Evolutionary conservation across 441 rosid genomes (phyloP).

Genomic region (Populus tomentosa): DNA sequence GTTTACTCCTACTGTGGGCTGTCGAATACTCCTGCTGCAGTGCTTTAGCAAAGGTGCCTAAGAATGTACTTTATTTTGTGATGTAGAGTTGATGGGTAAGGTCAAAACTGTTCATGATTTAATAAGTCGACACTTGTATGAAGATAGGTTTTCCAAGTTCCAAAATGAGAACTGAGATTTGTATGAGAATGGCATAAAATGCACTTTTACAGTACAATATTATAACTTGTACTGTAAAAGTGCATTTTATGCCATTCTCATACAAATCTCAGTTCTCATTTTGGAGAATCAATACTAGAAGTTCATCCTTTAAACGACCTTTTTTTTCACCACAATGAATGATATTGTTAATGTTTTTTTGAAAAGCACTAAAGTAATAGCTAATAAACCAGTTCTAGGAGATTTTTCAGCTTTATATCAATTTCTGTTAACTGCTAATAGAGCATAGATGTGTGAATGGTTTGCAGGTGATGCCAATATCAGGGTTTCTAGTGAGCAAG

Average conservation of each 20-base stretch:
- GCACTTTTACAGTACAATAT: neutral
- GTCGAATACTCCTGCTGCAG: no score
- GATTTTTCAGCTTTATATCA: neutral
- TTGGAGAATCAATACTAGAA: no score
- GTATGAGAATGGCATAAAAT: neutral
- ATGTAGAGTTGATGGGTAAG: neutral
- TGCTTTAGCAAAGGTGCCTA: neutral
- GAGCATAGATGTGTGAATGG: neutral
- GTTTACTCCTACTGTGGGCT: no score
- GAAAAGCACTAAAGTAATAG: neutral
- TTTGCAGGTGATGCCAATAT: conserved; percentile 81
- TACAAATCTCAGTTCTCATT: no score
- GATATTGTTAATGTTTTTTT: neutral
- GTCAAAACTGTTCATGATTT: neutral
- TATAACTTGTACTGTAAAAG: neutral
- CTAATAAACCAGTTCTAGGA: neutral
- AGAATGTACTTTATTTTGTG: neutral
- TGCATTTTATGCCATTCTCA: no score
- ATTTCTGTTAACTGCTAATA: neutral
- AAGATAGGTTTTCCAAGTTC: neutral
- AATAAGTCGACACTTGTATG: neutral
- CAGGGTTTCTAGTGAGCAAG: conserved; percentile 71
- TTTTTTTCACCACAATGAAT: no score
- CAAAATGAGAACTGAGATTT: no score
- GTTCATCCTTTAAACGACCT: neutral